phyloP scores from a whole-genome alignment of 1,284 basidiomycete species.

The Omphalotus olearius region DNA sequence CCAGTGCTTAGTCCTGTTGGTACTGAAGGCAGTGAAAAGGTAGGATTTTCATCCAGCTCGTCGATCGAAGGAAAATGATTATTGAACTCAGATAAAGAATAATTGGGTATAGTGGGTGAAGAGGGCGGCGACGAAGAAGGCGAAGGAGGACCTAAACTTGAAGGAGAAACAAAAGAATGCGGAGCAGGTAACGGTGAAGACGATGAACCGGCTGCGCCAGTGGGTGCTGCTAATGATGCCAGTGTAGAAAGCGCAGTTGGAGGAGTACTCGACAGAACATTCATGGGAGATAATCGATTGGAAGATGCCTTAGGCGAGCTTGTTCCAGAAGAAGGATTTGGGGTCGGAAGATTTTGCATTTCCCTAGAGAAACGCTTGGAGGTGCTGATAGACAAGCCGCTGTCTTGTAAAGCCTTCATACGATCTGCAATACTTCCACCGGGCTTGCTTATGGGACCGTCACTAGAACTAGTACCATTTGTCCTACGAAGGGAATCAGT shows the following conservation, averaged over 20 bases:
- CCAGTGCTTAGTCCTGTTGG: conserved; percentile 33
- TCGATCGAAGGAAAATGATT: conserved; percentile 70
- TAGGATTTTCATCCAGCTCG: conserved; percentile 58
- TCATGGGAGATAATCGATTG: conserved; percentile 7
- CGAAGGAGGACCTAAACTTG: conserved; percentile 68
- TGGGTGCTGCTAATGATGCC: conserved; percentile 16
- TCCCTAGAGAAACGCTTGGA: conserved; percentile 53
- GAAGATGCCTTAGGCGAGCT: background rate
- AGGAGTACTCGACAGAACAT: conserved; percentile 17
- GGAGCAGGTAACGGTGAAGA: conserved; percentile 22
- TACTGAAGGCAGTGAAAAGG: conserved; percentile 44
- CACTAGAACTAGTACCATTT: conserved; percentile 17
- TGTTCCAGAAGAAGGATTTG: conserved; percentile 28
- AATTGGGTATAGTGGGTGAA: conserved; percentile 35
- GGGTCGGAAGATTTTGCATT: conserved; percentile 31
- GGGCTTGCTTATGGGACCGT: conserved; percentile 34
- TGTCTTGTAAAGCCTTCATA: conserved; percentile 62
- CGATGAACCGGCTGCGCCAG: conserved; percentile 17
- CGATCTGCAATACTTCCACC: conserved; percentile 69
- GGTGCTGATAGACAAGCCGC: conserved; percentile 51
- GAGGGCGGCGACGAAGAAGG: conserved; percentile 58
- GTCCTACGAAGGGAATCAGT: conserved; percentile 11
- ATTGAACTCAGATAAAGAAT: conserved; percentile 49
- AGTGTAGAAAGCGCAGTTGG: conserved; percentile 17
- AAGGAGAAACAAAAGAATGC: conserved; percentile 62